A percentile compares a stretch with the other conserved stretches of the same genome.
These are phyloP conservation scores for Aspergillus sp. DNA, from an alignment of 2,329 filamentous ascomycete species.

Conservation along the genomic window DNA sequence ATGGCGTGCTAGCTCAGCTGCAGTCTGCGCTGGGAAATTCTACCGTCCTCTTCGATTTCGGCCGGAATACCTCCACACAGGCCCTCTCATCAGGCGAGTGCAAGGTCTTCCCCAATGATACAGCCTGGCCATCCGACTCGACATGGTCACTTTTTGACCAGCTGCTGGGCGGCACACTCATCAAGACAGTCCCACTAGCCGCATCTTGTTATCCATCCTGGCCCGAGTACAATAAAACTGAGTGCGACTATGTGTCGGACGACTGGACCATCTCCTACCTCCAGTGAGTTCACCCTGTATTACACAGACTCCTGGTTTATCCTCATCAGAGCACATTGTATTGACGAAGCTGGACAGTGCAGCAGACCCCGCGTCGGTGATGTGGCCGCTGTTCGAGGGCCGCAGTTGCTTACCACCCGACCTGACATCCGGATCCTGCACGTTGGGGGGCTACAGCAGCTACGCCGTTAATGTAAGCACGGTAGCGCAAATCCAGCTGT, in stretches of 20 bases:
- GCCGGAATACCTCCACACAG: constrained; percentile 11
- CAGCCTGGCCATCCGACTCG: constrained; percentile 23
- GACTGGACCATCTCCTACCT: constrained; percentile 30
- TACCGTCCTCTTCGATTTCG: constrained; percentile 27
- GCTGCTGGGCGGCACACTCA: constrained; percentile 26
- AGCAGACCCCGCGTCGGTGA: constrained; percentile 27
- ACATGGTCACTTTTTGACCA: constrained; percentile 30
- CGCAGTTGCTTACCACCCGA: constrained; percentile 28
- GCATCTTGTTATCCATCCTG: constrained; percentile 30
- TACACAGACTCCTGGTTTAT: too few relatives aligned
- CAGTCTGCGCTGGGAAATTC: constrained; percentile 11
- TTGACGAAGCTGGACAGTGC: constrained; percentile 13
- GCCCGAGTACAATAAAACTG: constrained; percentile 24
- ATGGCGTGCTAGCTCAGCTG: constrained; percentile 22
- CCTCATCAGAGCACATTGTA: not conserved
- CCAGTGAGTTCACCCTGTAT: constrained; percentile 22
- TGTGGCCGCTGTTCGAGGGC: constrained; percentile 33
- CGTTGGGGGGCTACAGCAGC: constrained; percentile 33
- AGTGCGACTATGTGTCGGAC: constrained; percentile 22
- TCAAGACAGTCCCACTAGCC: constrained; percentile 32
- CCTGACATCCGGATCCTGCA: constrained; percentile 30
- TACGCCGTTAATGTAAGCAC: constrained; percentile 41
- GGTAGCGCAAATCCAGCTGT: constrained; percentile 39
- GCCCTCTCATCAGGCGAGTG: constrained; percentile 14
- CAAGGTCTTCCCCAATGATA: constrained; percentile 31